Evolutionary conservation across 2,329 filamentous ascomycete species (phyloP), one percentile per base, ranked within the genome.

Genomic region (Emergomyces africanus): DNA sequence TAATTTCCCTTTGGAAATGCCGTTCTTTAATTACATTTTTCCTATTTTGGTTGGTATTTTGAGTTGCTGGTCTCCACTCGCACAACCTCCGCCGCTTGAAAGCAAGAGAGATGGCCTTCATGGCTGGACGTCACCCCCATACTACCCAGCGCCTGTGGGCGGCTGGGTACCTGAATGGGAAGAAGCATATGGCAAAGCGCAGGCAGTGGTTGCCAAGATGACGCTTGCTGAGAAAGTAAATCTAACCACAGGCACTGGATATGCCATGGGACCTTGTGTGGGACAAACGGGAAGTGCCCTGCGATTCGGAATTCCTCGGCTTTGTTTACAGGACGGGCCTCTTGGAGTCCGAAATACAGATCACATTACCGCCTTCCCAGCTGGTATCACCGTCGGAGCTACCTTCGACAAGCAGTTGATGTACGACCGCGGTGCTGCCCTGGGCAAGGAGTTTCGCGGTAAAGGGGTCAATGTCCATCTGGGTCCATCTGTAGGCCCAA

Each of bases 221-320:
- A 91, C 87, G 0, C 72, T 92, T 59, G 87, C 87, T 1, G 88
- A 91, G 70, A 92, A 91, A 74, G 85, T 86, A 3, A 91, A 90
- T 67, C 79, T 90, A 57, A 90, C 87, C 0, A 81, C 82, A 1
- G 88, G 88, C 3, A 85, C 81, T 1, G 87, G 87, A 1, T 79
- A 85, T 48, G 86, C 79, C 63, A 90, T 90, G 87, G 87, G 78
- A 4, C 83, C 78, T 33, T 94, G 89, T 64, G 85, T 86, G 25
- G 89, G 88, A 44, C 90, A 92, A 66, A 87, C 87, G 0, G 87
- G 88, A 12, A 88, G 85, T 60, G 87, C 84, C 1, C 70, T 76
- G 18, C 81, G 88, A 6, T 79, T 91, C 18, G 86, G 86, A 1
- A 86, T 92, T 61, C 85, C 87, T 1, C 82, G 84, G 64, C 77